Base-by-base conservation (phyloP, 371 early-diverging fungal genomes). In the Gilbertella persicaria region DNA sequence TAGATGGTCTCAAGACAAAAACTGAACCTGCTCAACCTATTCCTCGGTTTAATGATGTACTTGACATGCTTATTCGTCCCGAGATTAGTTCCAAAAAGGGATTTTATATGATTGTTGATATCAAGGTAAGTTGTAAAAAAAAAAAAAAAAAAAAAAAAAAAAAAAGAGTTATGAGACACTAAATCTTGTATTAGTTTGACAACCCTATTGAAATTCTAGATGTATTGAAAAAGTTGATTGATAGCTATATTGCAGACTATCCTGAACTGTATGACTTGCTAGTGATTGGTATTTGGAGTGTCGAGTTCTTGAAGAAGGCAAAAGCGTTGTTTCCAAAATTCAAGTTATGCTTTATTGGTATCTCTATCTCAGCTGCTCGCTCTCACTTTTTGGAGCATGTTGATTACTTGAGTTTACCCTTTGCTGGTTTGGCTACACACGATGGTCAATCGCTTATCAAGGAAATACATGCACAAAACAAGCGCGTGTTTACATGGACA, bases 221-320 rank as follows among this genome's bases (percentile, higher is more conserved):
- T 50, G 55, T 49, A 16, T 44, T 83, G 4, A 51, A 64, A 20
- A 42, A 58, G 6, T 38, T 82, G 25, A 17, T 82, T 4, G 23
- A 60, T 5, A 28, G 23, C 12, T 64, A 76, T 30, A 23, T 33
- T 16, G 26, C 26, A 12, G 35, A 54, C 13, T 55, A 71, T 38
- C 57, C 73, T 6, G 52, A 58, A 33, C 60, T 76, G 2, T 66
- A 67, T 17, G 62, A 73, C 12, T 75, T 71, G 42, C 59, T 87
- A 17, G 68, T 81, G 8, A 65, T 87, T 64, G 87, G 87, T 26
- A 71, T 87, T n/a, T 85, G 87, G 85, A 79, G 78, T 49, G 68
- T 75, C 10, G 78, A 79, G 19, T 87, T 78, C 53, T 55, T 87
- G 5, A 55, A 70, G 7, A 66, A 55, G 21, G 75, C 81, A n/a